A percentile compares a stretch with the other conserved stretches of the same genome.
Conservation (phyloP, 139 green algal species). For the Chlorella sp. region DNA sequence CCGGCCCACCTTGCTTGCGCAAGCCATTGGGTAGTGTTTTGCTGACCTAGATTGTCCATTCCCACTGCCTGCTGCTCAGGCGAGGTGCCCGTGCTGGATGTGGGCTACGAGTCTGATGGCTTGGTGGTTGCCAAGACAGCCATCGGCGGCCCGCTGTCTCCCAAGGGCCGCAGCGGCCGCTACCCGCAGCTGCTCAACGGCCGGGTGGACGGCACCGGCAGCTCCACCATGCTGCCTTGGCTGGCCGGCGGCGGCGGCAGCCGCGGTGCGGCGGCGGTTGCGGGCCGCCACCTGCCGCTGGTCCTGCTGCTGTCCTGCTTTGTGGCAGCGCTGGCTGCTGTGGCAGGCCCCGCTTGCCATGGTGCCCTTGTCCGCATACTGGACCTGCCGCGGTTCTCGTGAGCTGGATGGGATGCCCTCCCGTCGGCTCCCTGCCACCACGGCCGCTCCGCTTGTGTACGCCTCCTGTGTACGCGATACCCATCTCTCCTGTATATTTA, state of each 20-base stretch:
- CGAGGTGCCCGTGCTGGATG: conserved; percentile 29
- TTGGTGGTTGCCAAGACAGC: not conserved
- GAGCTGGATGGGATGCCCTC: not conserved
- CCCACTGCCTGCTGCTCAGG: not conserved
- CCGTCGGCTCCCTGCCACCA: no score
- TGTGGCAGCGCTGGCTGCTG: conserved; percentile 6
- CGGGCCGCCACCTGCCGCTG: not conserved
- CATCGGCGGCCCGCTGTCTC: not conserved
- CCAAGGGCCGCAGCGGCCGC: not conserved
- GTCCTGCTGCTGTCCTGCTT: conserved; percentile 18
- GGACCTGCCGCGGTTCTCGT: conserved; percentile 14
- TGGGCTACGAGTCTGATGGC: conserved; percentile 13
- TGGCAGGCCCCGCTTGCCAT: not conserved
- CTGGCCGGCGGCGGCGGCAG: not conserved
- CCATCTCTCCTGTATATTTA: no score
- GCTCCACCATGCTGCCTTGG: not conserved
- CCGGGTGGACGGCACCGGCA: not conserved
- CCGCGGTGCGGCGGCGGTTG: not conserved
- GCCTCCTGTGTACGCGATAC: no score
- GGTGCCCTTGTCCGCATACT: not conserved
- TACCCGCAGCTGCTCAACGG: not conserved
- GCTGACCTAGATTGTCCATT: not conserved
- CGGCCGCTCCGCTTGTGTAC: no score
- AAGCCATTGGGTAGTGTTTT: not conserved
- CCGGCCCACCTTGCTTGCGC: not conserved